phyloP scores from a whole-genome alignment of 1,284 basidiomycete genomes.

The Phellopilus nigrolimitatus region DNA sequence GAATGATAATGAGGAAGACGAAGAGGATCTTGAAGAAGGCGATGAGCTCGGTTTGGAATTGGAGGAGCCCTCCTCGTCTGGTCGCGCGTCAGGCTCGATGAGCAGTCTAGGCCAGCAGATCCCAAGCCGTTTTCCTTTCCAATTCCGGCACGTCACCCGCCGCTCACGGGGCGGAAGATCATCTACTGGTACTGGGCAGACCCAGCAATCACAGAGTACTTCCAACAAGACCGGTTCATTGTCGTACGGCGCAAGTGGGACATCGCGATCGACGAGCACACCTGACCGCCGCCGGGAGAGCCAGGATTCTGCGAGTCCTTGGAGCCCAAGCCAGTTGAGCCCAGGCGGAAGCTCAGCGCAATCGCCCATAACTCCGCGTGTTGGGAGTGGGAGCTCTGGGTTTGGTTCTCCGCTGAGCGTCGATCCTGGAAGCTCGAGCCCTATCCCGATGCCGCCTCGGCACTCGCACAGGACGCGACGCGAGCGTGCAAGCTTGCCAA shows the following conservation, averaged over 20 bases:
- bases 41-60: constrained; percentile 28
- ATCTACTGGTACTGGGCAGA: constrained; percentile 29
- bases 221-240: constrained; percentile 24
- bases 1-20: constrained; percentile 35
- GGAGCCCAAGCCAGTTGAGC: constrained; percentile 10
- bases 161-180: constrained; percentile 32
- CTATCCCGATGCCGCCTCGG: constrained; percentile 68
- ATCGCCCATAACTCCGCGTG: constrained; percentile 23
- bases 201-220: constrained; percentile 11
- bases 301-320: constrained; percentile 10
- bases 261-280: constrained; percentile 20
- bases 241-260: constrained; percentile 20
- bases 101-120: constrained; percentile 76
- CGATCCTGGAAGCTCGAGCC: constrained; percentile 29
- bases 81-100: constrained; percentile 68
- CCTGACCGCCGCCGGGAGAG: constrained; percentile 11
- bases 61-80: constrained; percentile 43
- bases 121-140: constrained; percentile 63
- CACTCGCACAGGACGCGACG: constrained; percentile 34
- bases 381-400: constrained; percentile 12
- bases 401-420: constrained; percentile 29
- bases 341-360: background rate
- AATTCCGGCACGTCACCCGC: constrained; percentile 46
- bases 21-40: constrained; percentile 32
- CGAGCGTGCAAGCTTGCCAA: constrained; percentile 9